Conservation (phyloP, 176 grass and related monocot species). For the Cenchrus fungigraminus region DNA sequence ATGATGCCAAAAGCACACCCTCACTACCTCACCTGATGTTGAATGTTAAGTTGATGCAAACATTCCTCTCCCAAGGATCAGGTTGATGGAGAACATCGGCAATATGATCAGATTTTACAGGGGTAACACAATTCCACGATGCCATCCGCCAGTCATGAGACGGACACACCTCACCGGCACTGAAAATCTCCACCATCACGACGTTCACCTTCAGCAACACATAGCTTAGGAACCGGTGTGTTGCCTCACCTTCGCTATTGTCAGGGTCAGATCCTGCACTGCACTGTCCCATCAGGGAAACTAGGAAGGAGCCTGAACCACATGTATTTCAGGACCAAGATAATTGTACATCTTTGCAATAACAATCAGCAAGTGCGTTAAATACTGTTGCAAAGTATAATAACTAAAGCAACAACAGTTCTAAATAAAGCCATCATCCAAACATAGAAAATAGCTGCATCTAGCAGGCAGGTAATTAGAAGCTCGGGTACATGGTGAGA, state of each 20-base stretch:
- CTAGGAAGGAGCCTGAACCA: background rate
- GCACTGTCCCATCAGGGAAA: background rate
- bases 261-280: no score
- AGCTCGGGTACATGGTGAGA: background rate
- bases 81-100: no score
- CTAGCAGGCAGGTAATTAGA: background rate
- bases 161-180: no score
- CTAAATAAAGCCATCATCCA: background rate
- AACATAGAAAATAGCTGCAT: background rate
- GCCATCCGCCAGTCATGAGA: no score
- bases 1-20: no score
- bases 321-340: background rate
- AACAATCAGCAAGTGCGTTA: background rate
- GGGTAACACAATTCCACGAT: no score
- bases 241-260: background rate
- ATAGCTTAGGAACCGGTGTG: background rate
- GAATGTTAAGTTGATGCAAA: no score
- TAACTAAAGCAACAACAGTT: background rate
- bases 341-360: background rate
- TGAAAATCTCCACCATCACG: no score
- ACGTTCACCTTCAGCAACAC: background rate
- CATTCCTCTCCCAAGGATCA: no score
- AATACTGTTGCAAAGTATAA: background rate
- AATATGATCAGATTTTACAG: no score
- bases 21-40: no score